Percentiles rank a stretch among this genome's conserved stretches.
These are phyloP conservation scores for Climacium dendroides DNA, from an alignment of 225 moss, liverwort and hornwort species.

Conservation along the genomic window DNA sequence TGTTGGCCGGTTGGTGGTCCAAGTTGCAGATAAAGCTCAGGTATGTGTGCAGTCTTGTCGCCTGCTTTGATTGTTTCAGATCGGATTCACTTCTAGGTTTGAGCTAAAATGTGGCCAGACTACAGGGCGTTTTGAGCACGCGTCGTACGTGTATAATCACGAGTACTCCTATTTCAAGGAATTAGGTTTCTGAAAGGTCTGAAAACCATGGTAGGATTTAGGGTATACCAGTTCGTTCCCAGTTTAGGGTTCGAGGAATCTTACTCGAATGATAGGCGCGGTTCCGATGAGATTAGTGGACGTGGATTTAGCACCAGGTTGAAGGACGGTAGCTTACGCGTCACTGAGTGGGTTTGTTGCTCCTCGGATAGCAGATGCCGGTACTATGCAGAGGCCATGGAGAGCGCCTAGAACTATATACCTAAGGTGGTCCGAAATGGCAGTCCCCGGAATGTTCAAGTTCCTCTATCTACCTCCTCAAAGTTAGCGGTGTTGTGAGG, in stretches of 20 bases:
- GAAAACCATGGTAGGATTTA: neutral
- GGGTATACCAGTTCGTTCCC: neutral
- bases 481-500: neutral
- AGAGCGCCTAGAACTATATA: neutral
- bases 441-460: neutral
- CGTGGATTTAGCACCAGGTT: neutral
- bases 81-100: neutral
- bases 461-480: neutral
- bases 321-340: too few species aligned
- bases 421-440: neutral
- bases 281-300: neutral
- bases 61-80: neutral
- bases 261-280: neutral
- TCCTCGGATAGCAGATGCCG: neutral
- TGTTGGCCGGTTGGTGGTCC: slow-evolving; percentile 76
- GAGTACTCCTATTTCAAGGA: neutral
- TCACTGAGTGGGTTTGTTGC: neutral
- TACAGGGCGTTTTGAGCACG: neutral
- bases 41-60: neutral
- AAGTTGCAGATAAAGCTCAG: slow-evolving; percentile 91
- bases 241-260: neutral
- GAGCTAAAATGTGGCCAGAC: neutral
- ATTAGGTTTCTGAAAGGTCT: neutral
- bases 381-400: neutral
- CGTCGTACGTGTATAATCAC: neutral